A percentile compares a stretch with the other conserved stretches of the same genome.
phyloP scores from a whole-genome alignment of 192 early-diverging fungal species.

The Fimicolochytrium jonesii region DNA sequence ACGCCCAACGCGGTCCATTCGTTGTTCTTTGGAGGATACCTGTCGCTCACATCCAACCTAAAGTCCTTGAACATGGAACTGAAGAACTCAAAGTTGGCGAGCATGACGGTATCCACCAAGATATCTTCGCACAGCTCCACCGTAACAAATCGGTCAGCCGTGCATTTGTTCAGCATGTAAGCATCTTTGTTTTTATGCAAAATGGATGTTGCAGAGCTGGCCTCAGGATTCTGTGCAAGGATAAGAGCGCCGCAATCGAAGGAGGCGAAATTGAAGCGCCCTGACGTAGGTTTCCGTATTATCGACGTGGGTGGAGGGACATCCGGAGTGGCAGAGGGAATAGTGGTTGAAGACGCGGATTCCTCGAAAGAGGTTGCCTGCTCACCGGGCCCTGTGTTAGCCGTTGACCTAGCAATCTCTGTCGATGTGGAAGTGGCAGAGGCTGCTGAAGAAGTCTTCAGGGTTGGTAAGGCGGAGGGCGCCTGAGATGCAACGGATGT shows the following conservation, averaged over 20 bases:
- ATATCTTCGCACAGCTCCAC: conserved; percentile 94
- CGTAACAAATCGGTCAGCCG: conserved; percentile 75
- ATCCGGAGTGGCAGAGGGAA: too few species aligned
- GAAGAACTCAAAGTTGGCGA: conserved; percentile 98
- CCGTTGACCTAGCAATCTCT: too few species aligned
- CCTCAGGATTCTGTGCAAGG: conserved; percentile 76
- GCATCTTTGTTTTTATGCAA: conserved; percentile 87
- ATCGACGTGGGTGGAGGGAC: too few species aligned
- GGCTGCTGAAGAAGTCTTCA: too few species aligned
- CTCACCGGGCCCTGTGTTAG: too few species aligned
- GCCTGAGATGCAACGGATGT: too few species aligned
- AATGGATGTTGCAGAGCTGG: conserved; percentile 75
- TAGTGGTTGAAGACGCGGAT: too few species aligned
- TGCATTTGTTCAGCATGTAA: conserved; percentile 94
- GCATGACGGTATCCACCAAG: conserved; percentile 78
- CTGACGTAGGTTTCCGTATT: too few species aligned
- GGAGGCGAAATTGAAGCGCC: conserved; percentile 94
- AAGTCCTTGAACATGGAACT: conserved; percentile 89
- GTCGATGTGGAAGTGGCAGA: too few species aligned
- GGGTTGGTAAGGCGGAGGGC: too few species aligned
- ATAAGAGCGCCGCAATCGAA: conserved; percentile 90
- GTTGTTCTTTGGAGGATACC: conserved; percentile 69
- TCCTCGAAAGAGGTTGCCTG: too few species aligned
- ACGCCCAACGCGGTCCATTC: conserved; percentile 79
- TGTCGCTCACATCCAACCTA: conserved; percentile 67